Percentiles rank a stretch among this genome's conserved stretches.
Conservation (phyloP, 805 yeast species). For the Yamadazyma tumulicola region DNA sequence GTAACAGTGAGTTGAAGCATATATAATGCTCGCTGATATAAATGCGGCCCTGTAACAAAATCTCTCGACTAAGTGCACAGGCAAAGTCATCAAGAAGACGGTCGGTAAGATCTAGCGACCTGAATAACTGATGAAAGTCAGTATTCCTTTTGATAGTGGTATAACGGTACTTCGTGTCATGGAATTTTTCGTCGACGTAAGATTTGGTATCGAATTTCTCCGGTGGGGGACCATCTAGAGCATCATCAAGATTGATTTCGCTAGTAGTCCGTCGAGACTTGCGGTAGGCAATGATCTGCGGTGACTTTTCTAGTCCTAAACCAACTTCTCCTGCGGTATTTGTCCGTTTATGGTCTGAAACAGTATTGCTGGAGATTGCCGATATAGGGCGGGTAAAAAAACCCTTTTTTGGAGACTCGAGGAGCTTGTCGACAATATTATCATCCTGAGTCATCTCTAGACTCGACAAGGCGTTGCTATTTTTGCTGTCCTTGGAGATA, state of each 20-base stretch:
- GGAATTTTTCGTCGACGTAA: conserved; percentile 56
- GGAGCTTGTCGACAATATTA: conserved; percentile 2
- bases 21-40: conserved; percentile 75
- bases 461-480: conserved; percentile 10
- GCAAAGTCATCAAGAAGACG: conserved; percentile 79
- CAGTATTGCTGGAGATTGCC: conserved; percentile 5
- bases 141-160: conserved; percentile 61
- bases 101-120: conserved; percentile 64
- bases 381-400: conserved; percentile 1
- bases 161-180: conserved; percentile 57
- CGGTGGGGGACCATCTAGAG: conserved; percentile 7
- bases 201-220: conserved; percentile 37
- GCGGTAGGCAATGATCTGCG: conserved; percentile 38
- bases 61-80: conserved; percentile 87
- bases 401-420: conserved; percentile 9
- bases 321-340: conserved; percentile 4
- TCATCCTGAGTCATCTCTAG: conserved; percentile 8
- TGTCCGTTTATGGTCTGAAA: conserved; percentile 6
- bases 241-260: conserved; percentile 21
- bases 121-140: conserved; percentile 77
- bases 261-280: conserved; percentile 32
- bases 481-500: conserved; percentile 21
- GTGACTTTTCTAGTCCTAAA: conserved; percentile 18
- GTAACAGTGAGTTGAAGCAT: conserved; percentile 81
- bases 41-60: conserved; percentile 80